Base-by-base conservation (phyloP, 106 monocot species). In the Chionographis japonica region DNA sequence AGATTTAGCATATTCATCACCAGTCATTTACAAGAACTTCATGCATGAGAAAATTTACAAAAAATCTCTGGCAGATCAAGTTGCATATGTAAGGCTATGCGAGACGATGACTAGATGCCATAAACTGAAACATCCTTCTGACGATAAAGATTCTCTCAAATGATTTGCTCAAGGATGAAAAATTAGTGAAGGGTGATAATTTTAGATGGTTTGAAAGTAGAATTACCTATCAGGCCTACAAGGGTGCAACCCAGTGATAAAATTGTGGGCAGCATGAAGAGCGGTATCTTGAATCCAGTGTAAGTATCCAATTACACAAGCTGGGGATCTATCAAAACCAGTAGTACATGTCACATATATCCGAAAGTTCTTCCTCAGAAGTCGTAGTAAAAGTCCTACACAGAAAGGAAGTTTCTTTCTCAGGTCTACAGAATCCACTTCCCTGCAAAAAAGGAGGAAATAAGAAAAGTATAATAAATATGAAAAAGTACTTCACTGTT, bases 251-350 rank as follows among this genome's bases (percentile, higher is more conserved):
- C 85, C 83, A 60, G 85, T 90, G 8, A 94, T 85, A 76, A 94
- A 94, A 69, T 71, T 88, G 49, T 83, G 68, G 19, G 94, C 94
- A 51, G 85, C 80, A 66, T 83, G 82, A 63, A 94, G 85, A 74
- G 90, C 70, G 15, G 90, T 90, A 79, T 94, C 94, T 69, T 94
- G 94, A 53, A 94, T 85, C 94, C 94, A 94, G 66, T 94, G 94
- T 55, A 94, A 75, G 58, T 94, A 94, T 15, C 90, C 90, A 60
- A 94, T 90, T 37, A 94, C 85, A 72, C 94, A 94, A 16, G 94
- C 78, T n/a, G 94, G 94, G 9, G 90, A 87, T 69, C 87, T 85
- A 74, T 94, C 90, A 69, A 90, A 83, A 54, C 94, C 94, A 60
- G 90, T 87, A 4, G 94, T 94, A 74, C 94, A 94, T 56, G 87